Conservation (phyloP, 371 early-diverging fungal species). For the Lichtheimia hyalospora region DNA sequence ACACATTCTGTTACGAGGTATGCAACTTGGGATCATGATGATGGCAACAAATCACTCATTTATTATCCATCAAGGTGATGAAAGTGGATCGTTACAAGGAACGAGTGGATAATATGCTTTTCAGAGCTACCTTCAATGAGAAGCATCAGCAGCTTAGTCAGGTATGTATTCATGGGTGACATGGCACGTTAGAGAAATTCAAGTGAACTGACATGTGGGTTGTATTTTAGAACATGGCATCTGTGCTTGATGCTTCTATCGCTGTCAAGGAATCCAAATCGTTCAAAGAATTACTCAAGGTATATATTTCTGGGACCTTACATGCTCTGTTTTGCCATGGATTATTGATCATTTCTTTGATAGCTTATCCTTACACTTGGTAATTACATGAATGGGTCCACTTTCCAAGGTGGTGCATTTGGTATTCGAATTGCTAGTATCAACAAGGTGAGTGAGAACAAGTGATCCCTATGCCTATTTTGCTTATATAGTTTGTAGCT, state of each 20-base stretch:
- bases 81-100: constrained; percentile 81
- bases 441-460: constrained; percentile 61
- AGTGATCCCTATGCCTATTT: not conserved
- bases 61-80: constrained; percentile 55
- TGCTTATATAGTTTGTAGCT: constrained; percentile 38
- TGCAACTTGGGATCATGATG: not conserved
- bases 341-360: constrained; percentile 16
- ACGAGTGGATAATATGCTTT: constrained; percentile 73
- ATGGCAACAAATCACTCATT: not conserved
- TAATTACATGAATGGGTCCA: constrained; percentile 90
- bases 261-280: constrained; percentile 51
- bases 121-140: constrained; percentile 78
- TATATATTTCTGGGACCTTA: constrained; percentile 19
- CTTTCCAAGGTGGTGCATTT: constrained; percentile 88
- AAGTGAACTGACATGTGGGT: constrained; percentile 1
- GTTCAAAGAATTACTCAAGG: constrained; percentile 58
- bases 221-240: constrained; percentile 42
- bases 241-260: constrained; percentile 55
- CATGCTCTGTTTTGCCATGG: too few relatives aligned
- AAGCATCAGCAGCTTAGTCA: constrained; percentile 66
- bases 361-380: constrained; percentile 84
- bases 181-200: not conserved
- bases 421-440: constrained; percentile 88
- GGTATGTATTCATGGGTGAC: constrained; percentile 41
- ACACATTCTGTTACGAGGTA: constrained; percentile 83